These are phyloP conservation scores for Sanghuangporus baumii DNA, from an alignment of 1,284 basidiomycete genomes.

Conservation along the genomic window DNA sequence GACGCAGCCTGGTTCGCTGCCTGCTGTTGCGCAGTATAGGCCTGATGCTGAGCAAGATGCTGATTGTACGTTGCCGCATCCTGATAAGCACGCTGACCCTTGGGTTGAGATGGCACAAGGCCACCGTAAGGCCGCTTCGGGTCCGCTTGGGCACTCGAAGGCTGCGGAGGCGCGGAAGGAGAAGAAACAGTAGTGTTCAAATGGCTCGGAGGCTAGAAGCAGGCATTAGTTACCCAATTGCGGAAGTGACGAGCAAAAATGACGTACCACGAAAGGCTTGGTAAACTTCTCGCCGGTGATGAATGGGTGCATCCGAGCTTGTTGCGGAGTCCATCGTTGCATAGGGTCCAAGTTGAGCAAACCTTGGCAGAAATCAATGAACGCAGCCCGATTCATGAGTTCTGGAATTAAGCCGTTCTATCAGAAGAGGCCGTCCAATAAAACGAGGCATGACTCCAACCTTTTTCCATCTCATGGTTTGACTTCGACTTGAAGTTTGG, in stretches of 20 bases:
- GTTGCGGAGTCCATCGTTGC: conserved; percentile 95
- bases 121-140: conserved; percentile 94
- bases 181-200: conserved; percentile 24
- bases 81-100: conserved; percentile 78
- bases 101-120: conserved; percentile 75
- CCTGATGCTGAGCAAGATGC: conserved; percentile 91
- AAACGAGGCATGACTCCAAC: conserved; percentile 34
- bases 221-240: neutral
- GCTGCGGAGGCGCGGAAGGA: conserved; percentile 23
- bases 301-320: conserved; percentile 94
- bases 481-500: conserved; percentile 67
- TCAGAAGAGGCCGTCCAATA: conserved; percentile 13
- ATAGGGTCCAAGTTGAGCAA: conserved; percentile 92
- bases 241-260: conserved; percentile 8
- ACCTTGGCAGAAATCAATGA: conserved; percentile 97
- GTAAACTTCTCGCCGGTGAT: conserved; percentile 96
- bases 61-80: conserved; percentile 95
- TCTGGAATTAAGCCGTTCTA: conserved; percentile 43
- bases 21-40: conserved; percentile 81
- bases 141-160: conserved; percentile 36
- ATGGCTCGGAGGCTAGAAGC: conserved; percentile 16
- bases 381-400: conserved; percentile 88
- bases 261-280: conserved; percentile 79
- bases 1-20: conserved; percentile 61
- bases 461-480: conserved; percentile 88